These are phyloP conservation scores for Lagenaria siceraria DNA, from an alignment of 306 rosid genomes.

Conservation along the genomic window DNA sequence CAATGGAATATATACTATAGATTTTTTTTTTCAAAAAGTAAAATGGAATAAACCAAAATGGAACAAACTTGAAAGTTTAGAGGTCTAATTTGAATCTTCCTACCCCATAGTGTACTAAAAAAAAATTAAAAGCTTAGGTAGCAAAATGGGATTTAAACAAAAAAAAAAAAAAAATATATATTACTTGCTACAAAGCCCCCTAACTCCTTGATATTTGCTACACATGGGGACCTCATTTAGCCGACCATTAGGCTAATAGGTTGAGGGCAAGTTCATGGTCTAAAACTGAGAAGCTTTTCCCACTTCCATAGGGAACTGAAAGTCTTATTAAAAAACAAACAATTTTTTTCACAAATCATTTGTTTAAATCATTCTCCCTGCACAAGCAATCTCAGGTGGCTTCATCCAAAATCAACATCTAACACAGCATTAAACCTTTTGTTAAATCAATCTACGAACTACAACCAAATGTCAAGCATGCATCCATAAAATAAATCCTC, in stretches of 20 bases:
- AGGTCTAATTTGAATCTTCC: too few species aligned
- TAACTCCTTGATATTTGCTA: background rate
- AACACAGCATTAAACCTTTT: background rate
- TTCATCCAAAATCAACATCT: background rate
- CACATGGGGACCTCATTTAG: background rate
- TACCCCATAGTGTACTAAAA: too few species aligned
- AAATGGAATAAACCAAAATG: too few species aligned
- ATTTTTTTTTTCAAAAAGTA: too few species aligned
- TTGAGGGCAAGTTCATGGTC: background rate
- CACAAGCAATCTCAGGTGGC: background rate
- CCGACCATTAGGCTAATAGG: background rate
- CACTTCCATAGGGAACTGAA: background rate
- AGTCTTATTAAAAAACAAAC: background rate
- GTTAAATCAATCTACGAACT: background rate
- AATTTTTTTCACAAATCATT: background rate
- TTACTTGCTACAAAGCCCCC: background rate
- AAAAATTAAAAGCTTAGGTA: too few species aligned
- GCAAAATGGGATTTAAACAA: too few species aligned
- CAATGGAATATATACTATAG: too few species aligned
- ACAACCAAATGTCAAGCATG: background rate
- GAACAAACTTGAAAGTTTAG: too few species aligned
- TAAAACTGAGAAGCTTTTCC: background rate
- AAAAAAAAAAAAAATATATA: background rate
- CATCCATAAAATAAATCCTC: background rate
- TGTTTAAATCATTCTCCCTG: background rate